Evolutionary conservation across 495 filamentous ascomycete genomes (phyloP).

Genomic region (Penicillium flavigenum): DNA sequence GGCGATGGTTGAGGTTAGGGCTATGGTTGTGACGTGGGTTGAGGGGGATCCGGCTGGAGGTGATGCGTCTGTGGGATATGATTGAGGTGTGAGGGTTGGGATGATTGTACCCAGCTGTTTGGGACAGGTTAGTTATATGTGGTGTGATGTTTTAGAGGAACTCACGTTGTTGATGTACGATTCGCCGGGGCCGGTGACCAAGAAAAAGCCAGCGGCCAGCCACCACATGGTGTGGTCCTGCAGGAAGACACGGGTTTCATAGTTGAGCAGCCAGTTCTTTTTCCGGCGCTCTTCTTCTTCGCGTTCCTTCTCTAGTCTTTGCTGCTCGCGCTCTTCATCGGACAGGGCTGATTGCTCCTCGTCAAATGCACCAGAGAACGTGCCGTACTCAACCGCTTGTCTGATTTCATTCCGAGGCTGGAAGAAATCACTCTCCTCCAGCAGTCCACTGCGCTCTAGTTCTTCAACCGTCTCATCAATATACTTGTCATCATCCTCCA

Average conservation of each 20-base stretch:
- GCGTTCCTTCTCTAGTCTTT: constrained; percentile 47
- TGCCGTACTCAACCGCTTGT: constrained; percentile 51
- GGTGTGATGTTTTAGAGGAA: neutral
- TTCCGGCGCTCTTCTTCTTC: constrained; percentile 68
- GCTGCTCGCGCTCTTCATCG: constrained; percentile 47
- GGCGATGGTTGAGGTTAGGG: constrained; percentile 84
- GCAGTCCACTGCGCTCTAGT: constrained; percentile 77
- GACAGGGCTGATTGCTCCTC: constrained; percentile 39
- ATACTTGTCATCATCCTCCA: constrained; percentile 59
- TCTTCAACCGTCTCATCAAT: constrained; percentile 87
- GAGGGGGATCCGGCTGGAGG: constrained; percentile 68
- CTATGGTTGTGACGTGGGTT: constrained; percentile 89
- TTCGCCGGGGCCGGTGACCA: constrained; percentile 91
- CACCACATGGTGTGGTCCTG: constrained; percentile 92
- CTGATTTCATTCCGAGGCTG: constrained; percentile 37
- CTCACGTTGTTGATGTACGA: constrained; percentile 89
- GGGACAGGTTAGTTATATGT: constrained; percentile 4
- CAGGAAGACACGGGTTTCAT: constrained; percentile 80
- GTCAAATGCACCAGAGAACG: constrained; percentile 38
- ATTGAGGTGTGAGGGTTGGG: constrained; percentile 72
- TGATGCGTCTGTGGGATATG: constrained; percentile 40
- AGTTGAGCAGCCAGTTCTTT: constrained; percentile 84
- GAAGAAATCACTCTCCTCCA: constrained; percentile 70
- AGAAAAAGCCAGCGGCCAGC: constrained; percentile 86
- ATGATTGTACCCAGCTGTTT: constrained; percentile 79